Base-by-base conservation (phyloP, 163 green algal species). In the Picocystis sp. region DNA sequence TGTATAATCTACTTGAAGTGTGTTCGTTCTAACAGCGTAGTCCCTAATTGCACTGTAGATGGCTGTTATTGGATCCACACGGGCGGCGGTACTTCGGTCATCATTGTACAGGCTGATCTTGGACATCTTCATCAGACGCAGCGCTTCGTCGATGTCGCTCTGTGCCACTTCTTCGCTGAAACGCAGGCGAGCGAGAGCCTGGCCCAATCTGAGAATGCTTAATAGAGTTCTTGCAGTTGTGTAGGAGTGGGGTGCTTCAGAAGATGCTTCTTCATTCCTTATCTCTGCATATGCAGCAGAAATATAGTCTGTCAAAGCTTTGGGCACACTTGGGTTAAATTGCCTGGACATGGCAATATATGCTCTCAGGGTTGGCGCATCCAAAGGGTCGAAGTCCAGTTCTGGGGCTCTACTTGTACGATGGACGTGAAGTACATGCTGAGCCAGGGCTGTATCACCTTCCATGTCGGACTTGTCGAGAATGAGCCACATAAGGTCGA, bases 401-500 rank as follows among this genome's bases (percentile, higher is more conserved):
- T 43, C 19, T 14, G 81, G 78, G 22, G 81, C 58, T n/a, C 70
- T 57, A 1, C 61, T 56, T 44, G 72, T 43, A 19, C 63, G 57
- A 62, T 93, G 83, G 35, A 93, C 82, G 22, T 73, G 55, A 54
- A 93, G 60, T 46, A 98, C 74, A 56, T 89, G 79, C 23, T 74
- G 66, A 11, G 71, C 68, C 2, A 92, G 58, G 17, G 22, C 38
- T 15, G 61, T 42, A 53, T 89, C 81, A 53, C 73, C 58, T 38
- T 74, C 65, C 45, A 74, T 11, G 55, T 84, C 69, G 11, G 70
- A 60, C 58, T 75, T 73, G 70, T 98, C 90, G 41, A 97, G 76
- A 43, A 98, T 91, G 56, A 98, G 83, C 84, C 84, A 98, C 62
- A 98, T 72, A 5, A 98, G 52, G 68, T 98, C 90, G 63, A 98